Percentiles rank a stretch among this genome's conserved stretches.
Conservation (phyloP, 164 flowering plant genomes). For the Piper longum region DNA sequence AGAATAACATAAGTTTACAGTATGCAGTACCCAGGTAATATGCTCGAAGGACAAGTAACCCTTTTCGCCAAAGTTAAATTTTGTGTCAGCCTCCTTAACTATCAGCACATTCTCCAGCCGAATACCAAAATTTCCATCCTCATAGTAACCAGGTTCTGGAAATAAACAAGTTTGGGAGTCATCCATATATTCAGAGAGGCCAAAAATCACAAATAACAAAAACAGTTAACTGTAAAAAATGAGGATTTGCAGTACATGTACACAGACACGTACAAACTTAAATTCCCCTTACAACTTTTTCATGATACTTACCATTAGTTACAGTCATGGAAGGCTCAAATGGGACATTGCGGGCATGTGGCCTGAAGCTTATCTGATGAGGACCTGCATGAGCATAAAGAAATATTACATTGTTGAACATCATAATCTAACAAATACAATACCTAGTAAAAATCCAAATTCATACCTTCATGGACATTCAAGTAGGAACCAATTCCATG, state of each 20-base stretch:
- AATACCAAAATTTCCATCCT: conserved; percentile 90
- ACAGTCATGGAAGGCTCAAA: conserved; percentile 90
- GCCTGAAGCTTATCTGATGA: conserved; percentile 77
- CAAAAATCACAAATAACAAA: background rate
- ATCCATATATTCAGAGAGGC: background rate
- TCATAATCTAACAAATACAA: background rate
- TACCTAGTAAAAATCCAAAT: background rate
- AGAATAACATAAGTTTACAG: conserved; percentile 5
- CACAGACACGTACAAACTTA: no score
- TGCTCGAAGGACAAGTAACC: conserved; percentile 90
- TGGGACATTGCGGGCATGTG: conserved; percentile 67
- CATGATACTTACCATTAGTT: conserved; percentile 68
- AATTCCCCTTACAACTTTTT: no score
- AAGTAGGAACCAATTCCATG: conserved; percentile 93
- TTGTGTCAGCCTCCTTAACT: conserved; percentile 73
- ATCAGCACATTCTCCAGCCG: conserved; percentile 95
- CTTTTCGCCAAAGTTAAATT: conserved; percentile 84
- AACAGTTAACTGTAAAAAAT: no score
- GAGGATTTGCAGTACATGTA: no score
- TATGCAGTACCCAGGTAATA: conserved; percentile 73
- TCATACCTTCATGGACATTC: conserved; percentile 88
- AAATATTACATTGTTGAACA: background rate
- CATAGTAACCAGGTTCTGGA: conserved; percentile 97
- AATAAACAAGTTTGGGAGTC: background rate
- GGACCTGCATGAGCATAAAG: conserved; percentile 46